phyloP scores from a whole-genome alignment of 2,329 filamentous ascomycete species.

The Paraconiothyrium sp. region DNA sequence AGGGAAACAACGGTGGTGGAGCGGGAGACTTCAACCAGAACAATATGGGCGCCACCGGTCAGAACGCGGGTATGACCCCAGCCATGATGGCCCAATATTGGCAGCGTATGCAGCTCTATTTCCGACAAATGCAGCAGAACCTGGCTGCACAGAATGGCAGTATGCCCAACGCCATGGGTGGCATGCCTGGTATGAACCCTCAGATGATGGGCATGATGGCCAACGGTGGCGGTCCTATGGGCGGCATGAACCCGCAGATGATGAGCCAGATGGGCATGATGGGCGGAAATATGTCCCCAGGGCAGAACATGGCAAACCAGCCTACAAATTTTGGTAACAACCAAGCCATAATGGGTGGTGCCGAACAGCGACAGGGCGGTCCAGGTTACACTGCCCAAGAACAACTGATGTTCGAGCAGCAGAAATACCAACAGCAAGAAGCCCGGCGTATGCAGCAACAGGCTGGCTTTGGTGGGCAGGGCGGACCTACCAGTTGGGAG shows the following conservation, averaged over 20 bases:
- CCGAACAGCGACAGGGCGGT: slow-evolving; percentile 30
- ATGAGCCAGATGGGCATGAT: slow-evolving; percentile 55
- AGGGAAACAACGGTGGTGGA: slow-evolving; percentile 51
- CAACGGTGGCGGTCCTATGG: slow-evolving; percentile 18
- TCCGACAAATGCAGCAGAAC: slow-evolving; percentile 92
- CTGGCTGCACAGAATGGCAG: slow-evolving; percentile 67
- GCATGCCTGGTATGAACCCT: slow-evolving; percentile 60
- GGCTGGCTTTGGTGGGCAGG: slow-evolving; percentile 60
- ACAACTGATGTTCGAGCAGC: slow-evolving; percentile 78
- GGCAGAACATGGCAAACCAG: slow-evolving; percentile 67
- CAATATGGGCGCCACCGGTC: slow-evolving; percentile 52
- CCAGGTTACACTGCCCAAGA: slow-evolving; percentile 74
- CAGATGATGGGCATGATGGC: slow-evolving; percentile 36
- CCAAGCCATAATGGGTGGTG: slow-evolving; percentile 34
- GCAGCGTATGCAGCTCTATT: slow-evolving; percentile 98
- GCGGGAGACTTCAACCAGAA: slow-evolving; percentile 58
- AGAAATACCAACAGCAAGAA: slow-evolving; percentile 78
- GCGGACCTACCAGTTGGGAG: slow-evolving; percentile 88
- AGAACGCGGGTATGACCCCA: slow-evolving; percentile 77
- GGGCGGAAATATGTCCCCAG: slow-evolving; percentile 47
- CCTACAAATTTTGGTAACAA: slow-evolving; percentile 58
- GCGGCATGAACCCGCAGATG: slow-evolving; percentile 67
- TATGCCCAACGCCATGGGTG: slow-evolving; percentile 53
- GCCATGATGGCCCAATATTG: slow-evolving; percentile 99
- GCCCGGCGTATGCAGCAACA: slow-evolving; percentile 61